Conservation (phyloP, 805 yeast genomes). For the Metschnikowia colocasiae region DNA sequence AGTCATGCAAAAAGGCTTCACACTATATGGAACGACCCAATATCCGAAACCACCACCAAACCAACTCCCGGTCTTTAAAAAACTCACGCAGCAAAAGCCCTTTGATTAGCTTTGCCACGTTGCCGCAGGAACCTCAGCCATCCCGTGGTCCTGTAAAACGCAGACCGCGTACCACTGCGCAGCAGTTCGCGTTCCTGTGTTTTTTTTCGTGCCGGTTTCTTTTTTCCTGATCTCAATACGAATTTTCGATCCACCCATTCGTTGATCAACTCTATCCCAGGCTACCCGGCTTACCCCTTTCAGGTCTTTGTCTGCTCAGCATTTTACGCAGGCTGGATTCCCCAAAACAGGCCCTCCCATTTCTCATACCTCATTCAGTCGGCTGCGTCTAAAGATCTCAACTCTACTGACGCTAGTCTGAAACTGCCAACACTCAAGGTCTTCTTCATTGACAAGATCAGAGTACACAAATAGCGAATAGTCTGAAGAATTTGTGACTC, state of each 20-base stretch:
- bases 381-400: not conserved
- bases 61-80: too few species aligned
- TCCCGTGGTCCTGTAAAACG: not conserved
- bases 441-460: not conserved
- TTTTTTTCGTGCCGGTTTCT: conserved; percentile 2
- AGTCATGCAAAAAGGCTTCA: too few species aligned
- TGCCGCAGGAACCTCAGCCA: too few species aligned
- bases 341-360: not conserved
- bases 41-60: too few species aligned
- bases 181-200: conserved; percentile 4
- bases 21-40: too few species aligned
- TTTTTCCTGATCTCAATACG: conserved; percentile 4
- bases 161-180: conserved; percentile 3
- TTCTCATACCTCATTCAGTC: not conserved
- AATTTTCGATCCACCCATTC: not conserved
- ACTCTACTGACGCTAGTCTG: not conserved
- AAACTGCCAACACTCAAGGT: not conserved
- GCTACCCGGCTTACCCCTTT: not conserved
- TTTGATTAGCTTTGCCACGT: too few species aligned
- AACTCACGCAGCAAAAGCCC: too few species aligned
- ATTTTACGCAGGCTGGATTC: not conserved
- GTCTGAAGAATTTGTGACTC: not conserved
- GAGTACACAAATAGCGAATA: not conserved
- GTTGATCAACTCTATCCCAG: not conserved
- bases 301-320: not conserved